Percentiles rank a stretch among this genome's conserved stretches.
Evolutionary conservation across 805 yeast genomes (phyloP).

Genomic region (Saccharomycopsis javanensis): DNA sequence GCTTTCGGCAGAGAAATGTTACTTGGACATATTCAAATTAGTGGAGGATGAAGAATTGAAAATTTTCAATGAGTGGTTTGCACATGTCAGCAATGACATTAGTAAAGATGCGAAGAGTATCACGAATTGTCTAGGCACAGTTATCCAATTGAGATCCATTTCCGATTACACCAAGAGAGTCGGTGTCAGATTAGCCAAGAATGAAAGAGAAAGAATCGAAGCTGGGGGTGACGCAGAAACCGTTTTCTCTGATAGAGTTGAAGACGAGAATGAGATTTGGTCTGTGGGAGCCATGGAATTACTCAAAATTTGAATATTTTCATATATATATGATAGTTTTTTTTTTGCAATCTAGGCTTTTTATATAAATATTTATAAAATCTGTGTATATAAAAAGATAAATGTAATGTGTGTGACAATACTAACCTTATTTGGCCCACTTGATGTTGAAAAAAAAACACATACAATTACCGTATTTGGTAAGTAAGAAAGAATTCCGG

Average conservation of each 20-base stretch:
- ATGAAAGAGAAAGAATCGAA: slow-evolving; percentile 77
- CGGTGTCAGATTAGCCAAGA: slow-evolving; percentile 73
- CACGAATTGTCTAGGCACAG: slow-evolving; percentile 35
- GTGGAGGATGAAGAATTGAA: slow-evolving; percentile 52
- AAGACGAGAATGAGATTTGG: slow-evolving; percentile 85
- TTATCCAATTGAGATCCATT: slow-evolving; percentile 58
- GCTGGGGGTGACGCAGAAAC: slow-evolving; percentile 89
- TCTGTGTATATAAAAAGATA: too few relatives aligned
- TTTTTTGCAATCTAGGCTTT: too few relatives aligned
- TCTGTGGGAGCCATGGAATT: slow-evolving; percentile 66
- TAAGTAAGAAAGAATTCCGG: too few relatives aligned
- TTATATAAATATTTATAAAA: too few relatives aligned
- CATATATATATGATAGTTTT: background rate
- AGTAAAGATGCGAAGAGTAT: slow-evolving; percentile 30
- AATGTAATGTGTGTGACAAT: too few relatives aligned
- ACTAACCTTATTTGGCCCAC: too few relatives aligned
- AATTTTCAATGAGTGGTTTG: slow-evolving; percentile 59
- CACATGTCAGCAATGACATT: slow-evolving; percentile 22
- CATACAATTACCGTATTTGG: too few relatives aligned
- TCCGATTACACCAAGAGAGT: slow-evolving; percentile 87
- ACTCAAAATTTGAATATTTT: background rate
- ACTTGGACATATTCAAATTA: slow-evolving; percentile 57
- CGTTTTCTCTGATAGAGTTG: slow-evolving; percentile 73
- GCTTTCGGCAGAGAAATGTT: slow-evolving; percentile 89
- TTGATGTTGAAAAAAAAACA: too few relatives aligned